These are phyloP conservation scores for Diaporthe citrichinensis DNA, from an alignment of 2,329 filamentous ascomycete species.

Conservation along the genomic window DNA sequence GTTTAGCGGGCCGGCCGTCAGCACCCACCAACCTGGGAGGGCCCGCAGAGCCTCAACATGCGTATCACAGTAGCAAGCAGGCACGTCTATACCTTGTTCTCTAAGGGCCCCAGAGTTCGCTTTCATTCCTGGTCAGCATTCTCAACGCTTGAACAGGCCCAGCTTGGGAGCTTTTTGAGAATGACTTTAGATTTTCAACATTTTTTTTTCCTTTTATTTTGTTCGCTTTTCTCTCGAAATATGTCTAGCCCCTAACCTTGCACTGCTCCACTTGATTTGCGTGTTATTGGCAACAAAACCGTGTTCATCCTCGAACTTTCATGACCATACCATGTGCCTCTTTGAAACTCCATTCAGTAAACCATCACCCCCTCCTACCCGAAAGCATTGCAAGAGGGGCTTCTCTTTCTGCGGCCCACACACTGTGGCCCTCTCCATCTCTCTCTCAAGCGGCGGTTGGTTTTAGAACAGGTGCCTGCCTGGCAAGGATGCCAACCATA, in stretches of 20 bases:
- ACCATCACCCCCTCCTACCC: constrained; percentile 3
- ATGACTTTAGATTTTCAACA: constrained; percentile 41
- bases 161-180: background rate
- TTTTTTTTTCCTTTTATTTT: constrained; percentile 42
- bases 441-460: background rate
- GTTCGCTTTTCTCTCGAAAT: constrained; percentile 34
- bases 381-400: background rate
- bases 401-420: background rate
- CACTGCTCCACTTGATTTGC: constrained; percentile 28
- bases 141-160: background rate
- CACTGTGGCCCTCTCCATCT: background rate
- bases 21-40: background rate
- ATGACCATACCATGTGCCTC: constrained; percentile 33
- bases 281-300: constrained; percentile 38
- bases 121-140: background rate
- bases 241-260: constrained; percentile 30
- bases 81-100: background rate
- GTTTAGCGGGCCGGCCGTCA: constrained; percentile 17
- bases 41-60: constrained; percentile 14
- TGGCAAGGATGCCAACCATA: background rate
- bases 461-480: background rate
- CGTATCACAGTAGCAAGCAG: background rate
- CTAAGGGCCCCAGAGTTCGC: background rate
- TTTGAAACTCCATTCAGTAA: constrained; percentile 23
- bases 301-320: constrained; percentile 24